Percentiles rank a stretch among this genome's conserved stretches.
These are phyloP conservation scores for Apodospora peruviana DNA, from an alignment of 495 filamentous ascomycete genomes.

Conservation along the genomic window DNA sequence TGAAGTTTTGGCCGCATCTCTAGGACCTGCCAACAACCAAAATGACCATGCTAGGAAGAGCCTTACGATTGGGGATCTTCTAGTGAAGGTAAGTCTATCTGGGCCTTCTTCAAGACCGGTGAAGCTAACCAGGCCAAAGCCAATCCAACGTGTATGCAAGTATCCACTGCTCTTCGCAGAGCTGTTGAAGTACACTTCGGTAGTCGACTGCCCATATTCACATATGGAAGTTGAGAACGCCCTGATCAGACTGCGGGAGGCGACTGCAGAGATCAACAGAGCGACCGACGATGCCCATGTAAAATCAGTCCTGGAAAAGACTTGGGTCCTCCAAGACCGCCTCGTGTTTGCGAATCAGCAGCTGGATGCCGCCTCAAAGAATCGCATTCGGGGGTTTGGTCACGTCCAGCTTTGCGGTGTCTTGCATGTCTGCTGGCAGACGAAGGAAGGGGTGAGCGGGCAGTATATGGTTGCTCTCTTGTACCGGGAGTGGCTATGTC, in stretches of 20 bases:
- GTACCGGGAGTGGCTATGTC: slow-evolving; percentile 72
- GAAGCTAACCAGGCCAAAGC: slow-evolving; percentile 48
- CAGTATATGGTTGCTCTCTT: slow-evolving; percentile 85
- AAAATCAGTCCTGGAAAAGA: slow-evolving; percentile 58
- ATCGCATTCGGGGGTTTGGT: slow-evolving; percentile 68
- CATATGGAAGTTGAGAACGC: slow-evolving; percentile 73
- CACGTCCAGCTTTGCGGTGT: slow-evolving; percentile 81
- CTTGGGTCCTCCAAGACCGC: slow-evolving; percentile 74
- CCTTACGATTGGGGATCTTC: slow-evolving; percentile 73
- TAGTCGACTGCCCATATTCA: slow-evolving; percentile 74
- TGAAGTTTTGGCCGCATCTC: slow-evolving; percentile 73
- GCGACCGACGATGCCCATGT: slow-evolving; percentile 60
- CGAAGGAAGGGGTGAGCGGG: slow-evolving; percentile 57
- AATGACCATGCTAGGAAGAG: slow-evolving; percentile 62
- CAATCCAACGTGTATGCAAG: slow-evolving; percentile 88
- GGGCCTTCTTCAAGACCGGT: not conserved
- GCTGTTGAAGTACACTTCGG: slow-evolving; percentile 72
- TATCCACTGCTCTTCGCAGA: slow-evolving; percentile 86
- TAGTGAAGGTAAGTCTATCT: slow-evolving; percentile 68
- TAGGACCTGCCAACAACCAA: slow-evolving; percentile 63
- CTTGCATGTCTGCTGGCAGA: slow-evolving; percentile 79
- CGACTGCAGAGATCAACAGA: slow-evolving; percentile 69
- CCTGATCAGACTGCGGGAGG: slow-evolving; percentile 63
- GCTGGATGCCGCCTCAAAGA: slow-evolving; percentile 40
- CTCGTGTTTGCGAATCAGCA: slow-evolving; percentile 64